These are phyloP conservation scores for Populus tomentosa DNA, from an alignment of 441 rosid species.

Conservation along the genomic window DNA sequence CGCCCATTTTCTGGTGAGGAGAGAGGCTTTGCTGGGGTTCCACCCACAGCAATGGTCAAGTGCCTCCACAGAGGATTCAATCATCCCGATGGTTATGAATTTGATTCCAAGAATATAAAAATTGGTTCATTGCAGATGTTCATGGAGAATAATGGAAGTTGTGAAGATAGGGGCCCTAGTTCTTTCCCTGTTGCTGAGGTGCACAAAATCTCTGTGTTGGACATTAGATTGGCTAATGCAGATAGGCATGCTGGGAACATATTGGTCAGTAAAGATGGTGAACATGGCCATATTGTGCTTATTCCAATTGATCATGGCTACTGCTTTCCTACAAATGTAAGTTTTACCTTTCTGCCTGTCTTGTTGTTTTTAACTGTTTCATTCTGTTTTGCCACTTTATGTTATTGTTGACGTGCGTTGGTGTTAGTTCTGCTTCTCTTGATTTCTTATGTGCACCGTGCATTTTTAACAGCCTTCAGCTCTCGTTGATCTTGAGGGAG, in stretches of 20 bases:
- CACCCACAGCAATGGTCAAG: slow-evolving; percentile 66
- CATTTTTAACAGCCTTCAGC: not conserved
- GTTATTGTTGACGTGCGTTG: not conserved
- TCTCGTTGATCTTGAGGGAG: not conserved
- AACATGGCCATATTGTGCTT: slow-evolving; percentile 41
- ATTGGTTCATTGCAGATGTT: slow-evolving; percentile 84
- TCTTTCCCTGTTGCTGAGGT: slow-evolving; percentile 63
- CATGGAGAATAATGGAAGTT: slow-evolving; percentile 53
- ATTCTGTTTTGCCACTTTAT: slow-evolving; percentile 3
- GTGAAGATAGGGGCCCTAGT: slow-evolving; percentile 71
- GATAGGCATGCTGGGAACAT: slow-evolving; percentile 80
- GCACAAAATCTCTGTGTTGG: slow-evolving; percentile 71
- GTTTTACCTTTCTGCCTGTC: slow-evolving; percentile 8
- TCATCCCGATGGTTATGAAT: slow-evolving; percentile 50
- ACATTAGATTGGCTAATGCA: slow-evolving; percentile 76
- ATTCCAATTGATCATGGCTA: slow-evolving; percentile 82
- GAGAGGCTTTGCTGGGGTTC: slow-evolving; percentile 64
- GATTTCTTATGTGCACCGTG: not conserved
- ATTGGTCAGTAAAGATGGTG: slow-evolving; percentile 46
- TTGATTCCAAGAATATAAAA: slow-evolving; percentile 38
- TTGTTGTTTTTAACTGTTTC: not conserved
- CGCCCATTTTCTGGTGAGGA: slow-evolving; percentile 31
- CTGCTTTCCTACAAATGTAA: slow-evolving; percentile 70
- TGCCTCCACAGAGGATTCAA: slow-evolving; percentile 66
- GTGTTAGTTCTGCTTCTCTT: not conserved